Evolutionary conservation across 768 basidiomycete genomes (phyloP), one percentile per base, ranked within the genome.

Genomic region (Clathrus columnatus): DNA sequence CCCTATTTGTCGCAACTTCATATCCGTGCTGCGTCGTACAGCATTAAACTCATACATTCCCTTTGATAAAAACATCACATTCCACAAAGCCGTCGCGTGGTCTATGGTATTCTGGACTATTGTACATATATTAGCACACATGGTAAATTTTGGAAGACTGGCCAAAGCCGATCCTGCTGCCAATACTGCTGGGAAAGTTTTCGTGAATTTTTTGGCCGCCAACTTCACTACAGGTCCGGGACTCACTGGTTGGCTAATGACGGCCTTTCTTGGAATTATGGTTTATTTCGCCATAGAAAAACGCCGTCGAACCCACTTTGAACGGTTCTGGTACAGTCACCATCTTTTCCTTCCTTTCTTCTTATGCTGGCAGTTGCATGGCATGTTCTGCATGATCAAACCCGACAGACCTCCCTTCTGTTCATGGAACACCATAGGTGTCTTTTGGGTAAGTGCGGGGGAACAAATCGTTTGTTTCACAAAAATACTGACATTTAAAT

Each of bases 341-440:
- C 87, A 96, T 67, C 75, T 96, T 58, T 95, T 93, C 74, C 80
- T 95, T 64, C 66, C 89, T 56, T 95, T 95, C 80, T 96, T 97
- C 76, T 78, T 91, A 67, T 74, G 76, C 65, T 96, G 94, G 94
- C 94, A 97, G 68, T 74, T 95, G 27, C 93, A 94, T 65, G 92
- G 92, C 52, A 87, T 94, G 87, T 94, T 91, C 81, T 93, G 91
- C 72, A 91, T 93, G 89, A 91, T 94, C 72, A 73, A 88, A 70
- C 92, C 93, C 23, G 91, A 96, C 69, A 76, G 87, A 53, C 78
- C 87, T 0, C 91, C 91, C 0, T 93, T 76, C 70, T 98, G 94
- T 71, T 89, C 87, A 4, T 86, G 68, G 69, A 87, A 86, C 65
- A 80, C 72, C 32, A 84, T 94, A 60, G 94, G 92, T 61, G 91